Base-by-base conservation (phyloP, 306 rosid genomes). In the Psophocarpus tetragonolobus region DNA sequence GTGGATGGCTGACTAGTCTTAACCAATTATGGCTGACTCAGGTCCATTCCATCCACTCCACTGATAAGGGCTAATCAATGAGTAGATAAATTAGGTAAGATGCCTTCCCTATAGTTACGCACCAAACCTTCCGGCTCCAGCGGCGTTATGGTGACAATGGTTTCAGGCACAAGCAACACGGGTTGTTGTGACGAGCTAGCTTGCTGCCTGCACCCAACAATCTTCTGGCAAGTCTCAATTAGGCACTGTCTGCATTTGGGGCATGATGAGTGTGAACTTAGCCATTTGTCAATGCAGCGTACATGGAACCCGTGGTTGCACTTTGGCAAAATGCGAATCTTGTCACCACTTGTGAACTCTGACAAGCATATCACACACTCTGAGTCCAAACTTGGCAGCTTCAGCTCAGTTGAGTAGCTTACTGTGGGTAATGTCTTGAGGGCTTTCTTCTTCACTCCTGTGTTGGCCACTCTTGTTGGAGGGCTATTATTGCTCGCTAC, bases 271-370 rank as follows among this genome's bases (percentile, higher is more conserved):
- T 95, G 97, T 0, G 96, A 91, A 44, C 88, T 85, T 0, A 95
- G 84, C 98, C 98, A 95, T 66, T 89, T 92, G 66, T 91, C 98
- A 44, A 95, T 92, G 83, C 98, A 95, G 0, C 85, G 85, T n/a
- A 88, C 85, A 24, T 95, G 98, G 57, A 91, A 95, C 0, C 97
- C 96, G 41, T 95, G 98, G 90, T 89, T 84, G 73, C 98, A 95
- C 79, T 86, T 95, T 0, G 98, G 98, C 15, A 95, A 86, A 21
- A 95, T 88, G 1, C 96, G 85, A 0, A 95, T 71, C 9, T 81
- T 86, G 21, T 95, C 98, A 0, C 96, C 90, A 32, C 81, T 47
- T 0, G 61, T 35, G 51, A 95, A 95, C 1, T 95, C 98, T 0
- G 96, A 87, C 1, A 95, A 62, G 50, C 98, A 95, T 36, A 95